Evolutionary conservation across 2,329 filamentous ascomycete species (phyloP), one percentile per base, ranked within the genome.

Genomic region (Colletotrichum horii): DNA sequence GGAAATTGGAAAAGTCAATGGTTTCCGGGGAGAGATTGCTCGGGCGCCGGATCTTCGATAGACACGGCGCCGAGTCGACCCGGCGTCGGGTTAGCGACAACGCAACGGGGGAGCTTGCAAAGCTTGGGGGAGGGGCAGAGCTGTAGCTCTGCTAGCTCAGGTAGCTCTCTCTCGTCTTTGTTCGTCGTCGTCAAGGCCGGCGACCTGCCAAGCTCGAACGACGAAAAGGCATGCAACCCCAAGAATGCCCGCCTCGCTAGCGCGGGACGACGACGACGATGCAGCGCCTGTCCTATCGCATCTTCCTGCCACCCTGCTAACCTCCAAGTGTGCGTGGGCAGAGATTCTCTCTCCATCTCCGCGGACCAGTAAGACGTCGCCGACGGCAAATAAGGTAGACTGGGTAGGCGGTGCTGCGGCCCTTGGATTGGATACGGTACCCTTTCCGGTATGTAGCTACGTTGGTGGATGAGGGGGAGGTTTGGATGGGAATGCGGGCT

Each of bases 271-370:
- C 55, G 65, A 62, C 55, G n/a, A 60, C 26, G 30, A 65, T 43
- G 38, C n/a, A 26, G 38, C 36, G 56, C 24, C 24, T 34, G 43
- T 58, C 66, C 36, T 70, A 69, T 43, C 28, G 34, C 32, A 56
- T 66, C 43, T 60, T 32, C 22, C 70, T 14, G 32, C 65, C 38
- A 19, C 26, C 43, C 64, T 15, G n/a, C n/a, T n/a, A n/a, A n/a
- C n/a, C n/a, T n/a, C n/a, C n/a, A n/a, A n/a, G n/a, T n/a, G n/a
- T 68, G 56, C 67, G 30, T 62, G 55, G 67, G 67, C 36, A 70
- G 36, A 55, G 64, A 55, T 65, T 26, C 58, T 65, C 8, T 24
- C 16, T 24, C n/a, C n/a, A n/a, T 14, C 22, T 61, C 60, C 66
- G 66, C 48, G 34, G 70, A 32, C 55, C 64, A 55, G 55, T 61